phyloP scores from a whole-genome alignment of 208 protist species.

The Trypanosomatidae sp. region DNA sequence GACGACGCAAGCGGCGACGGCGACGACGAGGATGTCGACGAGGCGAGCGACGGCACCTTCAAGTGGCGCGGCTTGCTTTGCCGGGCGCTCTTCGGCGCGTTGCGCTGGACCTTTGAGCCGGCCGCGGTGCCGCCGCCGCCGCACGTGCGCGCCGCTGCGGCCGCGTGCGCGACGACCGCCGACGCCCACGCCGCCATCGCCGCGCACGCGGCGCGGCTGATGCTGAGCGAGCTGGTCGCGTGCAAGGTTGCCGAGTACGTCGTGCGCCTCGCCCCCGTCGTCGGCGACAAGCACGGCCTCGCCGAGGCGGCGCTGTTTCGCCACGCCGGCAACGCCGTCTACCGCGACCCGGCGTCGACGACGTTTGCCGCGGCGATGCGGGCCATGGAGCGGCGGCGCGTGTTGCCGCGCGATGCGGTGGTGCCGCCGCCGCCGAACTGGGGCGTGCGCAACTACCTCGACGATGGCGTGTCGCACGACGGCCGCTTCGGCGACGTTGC shows the following conservation, averaged over 20 bases:
- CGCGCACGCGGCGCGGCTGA: constrained; percentile 23
- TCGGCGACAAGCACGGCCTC: neutral
- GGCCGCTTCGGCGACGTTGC: neutral
- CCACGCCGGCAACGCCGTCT: neutral
- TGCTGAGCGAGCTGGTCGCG: constrained; percentile 36
- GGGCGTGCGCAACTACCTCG: neutral
- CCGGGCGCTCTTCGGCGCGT: constrained; percentile 43
- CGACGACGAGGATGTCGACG: constrained; percentile 2
- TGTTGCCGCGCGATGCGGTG: neutral
- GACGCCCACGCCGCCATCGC: constrained; percentile 19
- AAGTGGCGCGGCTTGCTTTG: constrained; percentile 13
- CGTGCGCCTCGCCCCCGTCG: constrained; percentile 5
- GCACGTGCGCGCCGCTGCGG: neutral
- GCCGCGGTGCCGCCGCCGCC: constrained; percentile 15
- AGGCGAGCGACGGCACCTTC: neutral
- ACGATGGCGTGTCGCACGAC: neutral
- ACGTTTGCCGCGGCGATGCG: neutral
- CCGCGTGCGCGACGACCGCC: neutral
- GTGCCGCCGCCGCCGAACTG: neutral
- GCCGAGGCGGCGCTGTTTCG: neutral
- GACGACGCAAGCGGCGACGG: neutral
- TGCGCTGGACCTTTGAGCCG: constrained; percentile 54
- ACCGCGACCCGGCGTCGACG: neutral
- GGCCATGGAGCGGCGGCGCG: neutral
- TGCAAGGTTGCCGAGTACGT: constrained; percentile 47